Evolutionary conservation across 2,329 filamentous ascomycete genomes (phyloP).

Genomic region (Arthroderma uncinatum): DNA sequence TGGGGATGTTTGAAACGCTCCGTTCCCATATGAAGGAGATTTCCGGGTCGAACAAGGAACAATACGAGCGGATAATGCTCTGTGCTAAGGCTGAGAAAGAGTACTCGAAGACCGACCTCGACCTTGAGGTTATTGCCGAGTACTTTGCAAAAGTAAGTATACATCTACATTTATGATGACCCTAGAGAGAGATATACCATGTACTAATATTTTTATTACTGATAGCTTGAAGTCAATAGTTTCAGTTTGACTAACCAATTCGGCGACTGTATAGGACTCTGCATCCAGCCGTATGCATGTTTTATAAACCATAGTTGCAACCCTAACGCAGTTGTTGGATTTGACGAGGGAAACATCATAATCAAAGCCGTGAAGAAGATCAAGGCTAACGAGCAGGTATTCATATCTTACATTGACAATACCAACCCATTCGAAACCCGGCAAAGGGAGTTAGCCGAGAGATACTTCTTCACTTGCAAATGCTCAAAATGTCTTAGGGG

Average conservation of each 20-base stretch:
- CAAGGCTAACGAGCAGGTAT: conserved; percentile 45
- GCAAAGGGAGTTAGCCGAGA: conserved; percentile 40
- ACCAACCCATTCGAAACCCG: conserved; percentile 43
- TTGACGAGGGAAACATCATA: conserved; percentile 42
- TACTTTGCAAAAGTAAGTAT: conserved; percentile 38
- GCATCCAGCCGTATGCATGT: conserved; percentile 44
- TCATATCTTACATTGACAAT: conserved; percentile 51
- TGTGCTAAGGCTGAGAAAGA: conserved; percentile 45
- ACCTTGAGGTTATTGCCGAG: conserved; percentile 32
- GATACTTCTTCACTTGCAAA: conserved; percentile 49
- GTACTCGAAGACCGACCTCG: conserved; percentile 40
- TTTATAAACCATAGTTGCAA: conserved; percentile 53
- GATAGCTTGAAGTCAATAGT: conserved; percentile 46
- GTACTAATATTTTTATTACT: conserved; percentile 1
- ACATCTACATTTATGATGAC: too few relatives aligned
- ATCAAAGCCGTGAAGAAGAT: conserved; percentile 45
- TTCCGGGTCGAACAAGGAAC: conserved; percentile 27
- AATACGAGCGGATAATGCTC: conserved; percentile 38
- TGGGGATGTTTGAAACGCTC: conserved; percentile 35
- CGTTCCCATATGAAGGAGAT: conserved; percentile 43
- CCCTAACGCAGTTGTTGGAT: conserved; percentile 48
- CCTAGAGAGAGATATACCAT: not conserved
- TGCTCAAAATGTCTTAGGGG: conserved; percentile 41
- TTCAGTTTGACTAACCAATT: conserved; percentile 46
- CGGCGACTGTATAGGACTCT: conserved; percentile 49